Base-by-base conservation (phyloP, 208 protist species). In the Leishmania tropica region DNA sequence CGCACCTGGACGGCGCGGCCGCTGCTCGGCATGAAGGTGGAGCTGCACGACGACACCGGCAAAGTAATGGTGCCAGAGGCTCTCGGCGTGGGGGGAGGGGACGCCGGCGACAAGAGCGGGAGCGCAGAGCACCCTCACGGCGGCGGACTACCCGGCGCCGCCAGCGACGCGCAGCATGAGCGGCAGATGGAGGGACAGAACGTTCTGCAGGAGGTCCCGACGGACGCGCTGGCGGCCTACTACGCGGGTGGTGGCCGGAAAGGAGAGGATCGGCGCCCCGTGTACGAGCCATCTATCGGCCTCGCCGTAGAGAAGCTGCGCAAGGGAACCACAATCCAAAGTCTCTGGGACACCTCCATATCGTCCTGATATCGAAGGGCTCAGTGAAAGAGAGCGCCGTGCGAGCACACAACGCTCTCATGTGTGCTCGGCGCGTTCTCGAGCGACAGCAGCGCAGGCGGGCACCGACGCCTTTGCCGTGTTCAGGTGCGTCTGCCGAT, bases 301-400 rank as follows among this genome's bases (percentile, higher is more conserved):
- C 85, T 99, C 21, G 96, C 98, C 1, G 93, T 99, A 42, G 98
- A 99, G 86, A 96, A 96, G 86, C 89, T 97, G 17, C 91, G 92
- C 5, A 88, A 92, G 17, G 94, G 94, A 0, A 83, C 93, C 3
- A 97, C 92, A 0, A 67, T 98, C n/a, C 83, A 92, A 40, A 86
- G 91, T 51, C 87, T 99, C 21, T 99, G 97, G 97, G 75, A 88
- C 21, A 88, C 96, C 0, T 74, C 77, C 19, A 51, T 83, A 31
- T 56, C 62, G 0, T 60, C 80, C n/a, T 76, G 79, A 56, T 35
- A 76, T 31, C 17, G 65, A 73, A 83, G 35, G 48, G 3, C 24
- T 37, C n/a, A 53, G 54, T 11, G 60, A 31, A 54, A 31, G 42
- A 19, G 35, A 15, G 40, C 37, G 67, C 67, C 28, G 40, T 31